These are phyloP conservation scores for Rhodotorula sp. DNA, from an alignment of 1,284 basidiomycete species.

Conservation along the genomic window DNA sequence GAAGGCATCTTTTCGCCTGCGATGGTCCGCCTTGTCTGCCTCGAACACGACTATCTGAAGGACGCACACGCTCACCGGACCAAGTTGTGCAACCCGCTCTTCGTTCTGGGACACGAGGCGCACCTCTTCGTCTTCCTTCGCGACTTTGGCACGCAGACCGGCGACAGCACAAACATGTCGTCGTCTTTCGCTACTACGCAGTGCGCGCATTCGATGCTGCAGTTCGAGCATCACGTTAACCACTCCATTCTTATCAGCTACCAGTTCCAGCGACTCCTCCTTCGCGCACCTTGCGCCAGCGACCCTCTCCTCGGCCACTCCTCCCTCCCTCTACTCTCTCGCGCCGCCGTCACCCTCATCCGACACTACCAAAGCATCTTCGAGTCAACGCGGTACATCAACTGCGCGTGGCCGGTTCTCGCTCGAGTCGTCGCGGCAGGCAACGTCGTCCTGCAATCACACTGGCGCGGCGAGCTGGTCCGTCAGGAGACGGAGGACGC, in stretches of 20 bases:
- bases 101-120: slow-evolving; percentile 1
- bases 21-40: slow-evolving; percentile 8
- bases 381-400: slow-evolving; percentile 2
- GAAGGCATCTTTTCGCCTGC: slow-evolving; percentile 6
- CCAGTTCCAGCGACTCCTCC: slow-evolving; percentile 1
- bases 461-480: slow-evolving; percentile 7
- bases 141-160: neutral
- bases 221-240: neutral
- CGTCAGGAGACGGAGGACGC: slow-evolving; percentile 3
- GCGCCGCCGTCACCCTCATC: neutral
- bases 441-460: slow-evolving; percentile 6
- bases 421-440: slow-evolving; percentile 13
- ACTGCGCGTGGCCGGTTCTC: slow-evolving; percentile 15
- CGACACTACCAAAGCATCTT: slow-evolving; percentile 6
- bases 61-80: neutral
- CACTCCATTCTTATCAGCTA: neutral
- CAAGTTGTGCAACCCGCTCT: neutral
- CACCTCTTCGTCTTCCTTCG: slow-evolving; percentile 2
- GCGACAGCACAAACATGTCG: slow-evolving; percentile 4
- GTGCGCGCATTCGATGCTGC: neutral
- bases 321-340: no score
- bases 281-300: slow-evolving; percentile 5
- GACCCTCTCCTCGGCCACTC: slow-evolving; percentile 5
- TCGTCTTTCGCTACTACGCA: slow-evolving; percentile 5
- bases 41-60: neutral